Base-by-base conservation (phyloP, 2,329 filamentous ascomycete species). In the Pseudocercospora eumusae region DNA sequence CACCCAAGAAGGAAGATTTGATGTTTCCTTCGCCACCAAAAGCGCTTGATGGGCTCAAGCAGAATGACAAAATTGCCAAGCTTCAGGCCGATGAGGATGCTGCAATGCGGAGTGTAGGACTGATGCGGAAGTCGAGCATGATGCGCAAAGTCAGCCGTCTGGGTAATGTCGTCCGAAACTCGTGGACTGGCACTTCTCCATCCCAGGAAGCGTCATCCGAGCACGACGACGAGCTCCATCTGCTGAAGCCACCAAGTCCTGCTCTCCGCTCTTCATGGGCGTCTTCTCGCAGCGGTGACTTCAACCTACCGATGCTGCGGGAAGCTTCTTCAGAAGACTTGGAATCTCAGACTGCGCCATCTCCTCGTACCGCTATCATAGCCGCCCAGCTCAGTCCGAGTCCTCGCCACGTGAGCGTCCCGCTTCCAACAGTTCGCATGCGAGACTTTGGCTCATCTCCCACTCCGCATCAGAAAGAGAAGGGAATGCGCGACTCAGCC, bases 11-110 rank as follows among this genome's bases (percentile, higher is more conserved):
- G 20, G 62, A 62, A 52, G 62, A 69, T 47, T 60, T 69, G 57
- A 59, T 57, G n/a, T 59, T 71, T 40, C 64, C 65, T 9, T 68
- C 66, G 33, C 67, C 71, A 45, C 69, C 70, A 44, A 71, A 71
- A 64, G 64, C 62, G 25, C 59, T 69, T 59, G 68, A 70, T 61
- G 66, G 59, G 55, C 65, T 70, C 58, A 64, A 64, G 57, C 59
- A 61, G 54, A 59, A 53, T 25, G 55, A 59, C 36, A 63, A 53
- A 11, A 11, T 40, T 21, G 52, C 57, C 25, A 40, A 50, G 36
- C 52, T 63, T n/a, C 53, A 55, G 31, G 61, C 40, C 18, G 53
- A 63, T 6, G 65, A 67, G 49, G 59, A 65, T n/a, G 56, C 61
- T 54, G 63, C 60, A 15, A 45, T 67, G 59, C 52, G 56, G 36